Conservation (phyloP, 163 green algal species). For the Trebouxiophyceae sp. region DNA sequence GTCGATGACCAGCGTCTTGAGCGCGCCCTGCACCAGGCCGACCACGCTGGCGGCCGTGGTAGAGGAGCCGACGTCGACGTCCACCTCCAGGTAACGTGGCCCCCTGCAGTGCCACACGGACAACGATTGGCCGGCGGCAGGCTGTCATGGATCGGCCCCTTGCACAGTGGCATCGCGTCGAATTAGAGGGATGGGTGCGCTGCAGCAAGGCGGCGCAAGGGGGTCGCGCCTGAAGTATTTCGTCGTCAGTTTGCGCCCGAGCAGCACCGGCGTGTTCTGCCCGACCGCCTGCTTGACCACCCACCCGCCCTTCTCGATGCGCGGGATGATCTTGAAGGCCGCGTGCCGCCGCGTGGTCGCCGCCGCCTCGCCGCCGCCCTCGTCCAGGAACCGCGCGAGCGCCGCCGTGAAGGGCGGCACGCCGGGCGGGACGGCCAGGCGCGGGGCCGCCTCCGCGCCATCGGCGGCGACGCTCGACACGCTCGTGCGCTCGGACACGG, state of each 20-base stretch:
- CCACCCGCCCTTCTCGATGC: constrained; percentile 63
- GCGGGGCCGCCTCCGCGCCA: too few species aligned
- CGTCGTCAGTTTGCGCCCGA: constrained; percentile 61
- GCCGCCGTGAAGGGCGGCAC: constrained; percentile 2
- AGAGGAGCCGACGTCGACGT: constrained; percentile 65
- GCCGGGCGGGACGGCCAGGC: neutral
- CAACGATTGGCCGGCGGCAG: too few species aligned
- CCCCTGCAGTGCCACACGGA: too few species aligned
- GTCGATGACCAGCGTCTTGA: constrained; percentile 67
- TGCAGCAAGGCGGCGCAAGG: too few species aligned
- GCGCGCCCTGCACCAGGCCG: constrained; percentile 43
- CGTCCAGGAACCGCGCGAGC: constrained; percentile 4
- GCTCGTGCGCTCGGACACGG: too few species aligned
- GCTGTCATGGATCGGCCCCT: too few species aligned
- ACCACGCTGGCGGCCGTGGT: constrained; percentile 41
- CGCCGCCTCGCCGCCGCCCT: neutral
- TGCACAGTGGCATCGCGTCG: too few species aligned
- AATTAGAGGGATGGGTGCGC: too few species aligned
- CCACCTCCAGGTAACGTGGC: constrained; percentile 64
- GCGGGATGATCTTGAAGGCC: constrained; percentile 30
- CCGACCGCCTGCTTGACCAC: constrained; percentile 71
- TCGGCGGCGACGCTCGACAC: too few species aligned
- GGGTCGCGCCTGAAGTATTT: constrained; percentile 40
- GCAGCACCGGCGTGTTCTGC: constrained; percentile 65
- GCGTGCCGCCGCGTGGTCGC: constrained; percentile 7